Evolutionary conservation across 2,329 filamentous ascomycete genomes (phyloP), one percentile per base, ranked within the genome.

Genomic region (Fusarium anguioides): DNA sequence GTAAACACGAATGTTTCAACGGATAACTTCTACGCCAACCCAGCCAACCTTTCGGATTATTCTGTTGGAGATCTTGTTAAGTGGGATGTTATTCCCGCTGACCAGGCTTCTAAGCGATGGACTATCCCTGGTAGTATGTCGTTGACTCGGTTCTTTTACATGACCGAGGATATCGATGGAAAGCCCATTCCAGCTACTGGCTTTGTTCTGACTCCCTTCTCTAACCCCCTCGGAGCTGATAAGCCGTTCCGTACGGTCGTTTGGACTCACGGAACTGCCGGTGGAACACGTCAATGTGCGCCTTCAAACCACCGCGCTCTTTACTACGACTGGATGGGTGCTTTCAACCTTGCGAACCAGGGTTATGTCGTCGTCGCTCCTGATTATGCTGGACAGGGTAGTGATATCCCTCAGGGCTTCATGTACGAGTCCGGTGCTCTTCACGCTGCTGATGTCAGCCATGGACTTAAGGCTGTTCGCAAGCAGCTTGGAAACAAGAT

Each of bases 191-290:
- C 60, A 0, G 60, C 60, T 1, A 64, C 59, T 6, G 60, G 35
- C 0, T 64, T 64, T 7, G 59, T 50, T 1, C 20, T 64, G 8
- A 51, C 33, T 2, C 60, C 60, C 7, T 64, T 64, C 10, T 41
- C 45, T 0, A 64, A 64, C 17, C 60, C 60, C 2, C 59, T 64
- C 3, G 60, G 59, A 3, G 21, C 45, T 3, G 39, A 64, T 3
- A 64, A 64, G 5, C 60, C 60, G 5, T 58, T 64, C 24, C 52
- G 60, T 0, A 64, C 60, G 6, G 4, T 64, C 4, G 59, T 64
- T 2, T 64, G 60, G 59, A 51, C 59, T 6, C 60, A 64, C 5
- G 60, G 60, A 35, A 64, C 60, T 2, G 60, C 60, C 4, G 60
- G 59, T 4, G 40, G 11, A 3, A 64, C 51, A 5, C 56, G 60